phyloP scores from a whole-genome alignment of 768 basidiomycete genomes.

The Rubroboletus satanas region DNA sequence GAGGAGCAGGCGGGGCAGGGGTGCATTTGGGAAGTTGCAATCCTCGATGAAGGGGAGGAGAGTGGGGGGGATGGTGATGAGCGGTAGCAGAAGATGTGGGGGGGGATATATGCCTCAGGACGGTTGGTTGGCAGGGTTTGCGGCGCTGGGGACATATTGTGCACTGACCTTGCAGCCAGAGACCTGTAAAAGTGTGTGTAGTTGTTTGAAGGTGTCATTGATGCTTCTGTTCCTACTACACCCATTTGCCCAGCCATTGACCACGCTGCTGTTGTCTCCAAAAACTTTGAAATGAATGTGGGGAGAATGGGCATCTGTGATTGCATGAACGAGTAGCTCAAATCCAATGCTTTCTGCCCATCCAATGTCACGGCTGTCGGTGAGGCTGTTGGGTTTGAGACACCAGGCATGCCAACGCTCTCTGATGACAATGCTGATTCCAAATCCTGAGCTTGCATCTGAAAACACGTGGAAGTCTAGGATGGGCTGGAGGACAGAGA shows the following conservation, averaged over 20 bases:
- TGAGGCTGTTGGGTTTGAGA: no score
- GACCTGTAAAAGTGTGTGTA: no score
- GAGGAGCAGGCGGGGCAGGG: no score
- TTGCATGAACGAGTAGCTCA: no score
- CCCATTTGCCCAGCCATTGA: no score
- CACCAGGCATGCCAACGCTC: no score
- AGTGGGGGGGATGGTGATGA: not conserved
- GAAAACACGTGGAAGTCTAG: conserved; percentile 25
- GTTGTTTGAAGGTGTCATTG: not conserved
- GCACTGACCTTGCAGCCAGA: not conserved
- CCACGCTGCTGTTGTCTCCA: no score
- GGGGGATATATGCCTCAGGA: not conserved
- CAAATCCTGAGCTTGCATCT: conserved; percentile 37
- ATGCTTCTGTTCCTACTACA: not conserved
- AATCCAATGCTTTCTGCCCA: no score
- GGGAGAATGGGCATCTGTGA: no score
- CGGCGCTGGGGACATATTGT: not conserved
- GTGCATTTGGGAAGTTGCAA: no score
- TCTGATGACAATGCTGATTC: conserved; percentile 35
- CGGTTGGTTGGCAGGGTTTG: not conserved
- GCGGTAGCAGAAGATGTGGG: not conserved
- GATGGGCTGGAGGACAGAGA: not conserved
- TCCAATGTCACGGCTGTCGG: no score
- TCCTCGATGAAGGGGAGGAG: not conserved
- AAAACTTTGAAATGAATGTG: no score